A percentile compares a stretch with the other conserved stretches of the same genome.
Evolutionary conservation across 352 stramenopile species (phyloP).

Genomic region (Globisporangium heterothallicum): DNA sequence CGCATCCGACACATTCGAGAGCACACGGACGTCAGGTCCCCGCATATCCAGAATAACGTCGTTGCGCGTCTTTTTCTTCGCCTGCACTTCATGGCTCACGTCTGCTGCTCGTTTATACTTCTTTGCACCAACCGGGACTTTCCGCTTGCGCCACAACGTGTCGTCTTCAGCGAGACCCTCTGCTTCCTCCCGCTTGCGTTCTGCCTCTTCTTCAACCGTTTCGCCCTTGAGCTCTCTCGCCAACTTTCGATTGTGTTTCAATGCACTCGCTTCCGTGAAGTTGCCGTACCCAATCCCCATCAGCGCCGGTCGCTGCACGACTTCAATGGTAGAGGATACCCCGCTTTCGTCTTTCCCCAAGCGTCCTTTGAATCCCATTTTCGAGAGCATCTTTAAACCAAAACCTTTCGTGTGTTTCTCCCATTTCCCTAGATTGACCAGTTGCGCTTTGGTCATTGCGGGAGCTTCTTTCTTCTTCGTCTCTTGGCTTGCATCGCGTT

Average conservation of each 20-base stretch:
- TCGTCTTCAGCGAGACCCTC: conserved; percentile 57
- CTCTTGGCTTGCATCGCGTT: conserved; percentile 3
- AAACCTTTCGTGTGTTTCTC: conserved; percentile 97
- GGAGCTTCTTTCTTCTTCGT: conserved; percentile 13
- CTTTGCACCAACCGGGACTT: conserved; percentile 27
- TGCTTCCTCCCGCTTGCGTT: conserved; percentile 21
- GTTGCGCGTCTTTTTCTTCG: conserved; percentile 41
- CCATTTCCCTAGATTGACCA: conserved; percentile 43
- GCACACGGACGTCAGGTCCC: conserved; percentile 72
- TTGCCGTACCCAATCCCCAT: conserved; percentile 92
- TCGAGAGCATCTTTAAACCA: conserved; percentile 92
- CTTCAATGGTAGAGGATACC: conserved; percentile 90
- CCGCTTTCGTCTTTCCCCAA: conserved; percentile 91
- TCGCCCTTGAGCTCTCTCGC: conserved; percentile 90
- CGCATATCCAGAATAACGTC: conserved; percentile 88
- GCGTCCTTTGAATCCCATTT: conserved; percentile 94
- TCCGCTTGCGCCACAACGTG: conserved; percentile 77
- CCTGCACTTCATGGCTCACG: conserved; percentile 41
- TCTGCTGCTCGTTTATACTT: conserved; percentile 69
- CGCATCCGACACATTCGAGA: conserved; percentile 55
- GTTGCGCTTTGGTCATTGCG: conserved; percentile 10
- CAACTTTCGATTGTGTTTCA: conserved; percentile 90
- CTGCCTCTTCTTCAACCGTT: conserved; percentile 25
- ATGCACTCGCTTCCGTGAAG: conserved; percentile 90
- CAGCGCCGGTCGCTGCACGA: conserved; percentile 89